phyloP scores from a whole-genome alignment of 1,284 basidiomycete genomes.

The Kwoniella shivajii region DNA sequence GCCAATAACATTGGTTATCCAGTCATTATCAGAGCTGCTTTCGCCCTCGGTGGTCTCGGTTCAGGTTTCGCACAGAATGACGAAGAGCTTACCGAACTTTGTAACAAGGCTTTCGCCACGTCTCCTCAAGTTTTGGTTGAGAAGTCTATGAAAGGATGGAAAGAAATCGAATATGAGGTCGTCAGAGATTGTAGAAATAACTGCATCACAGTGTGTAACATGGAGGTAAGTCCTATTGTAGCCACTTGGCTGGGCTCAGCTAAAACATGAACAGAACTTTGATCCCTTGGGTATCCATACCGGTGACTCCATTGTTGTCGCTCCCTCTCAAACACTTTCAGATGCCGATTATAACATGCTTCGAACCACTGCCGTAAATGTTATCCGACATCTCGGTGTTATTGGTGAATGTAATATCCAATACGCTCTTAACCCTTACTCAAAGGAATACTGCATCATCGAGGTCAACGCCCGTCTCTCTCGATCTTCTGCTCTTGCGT shows the following conservation, averaged over 20 bases:
- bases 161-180: constrained; percentile 99
- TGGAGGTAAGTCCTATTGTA: constrained; percentile 73
- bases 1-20: constrained; percentile 90
- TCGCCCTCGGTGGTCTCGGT: constrained; percentile 91
- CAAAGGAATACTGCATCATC: constrained; percentile 97
- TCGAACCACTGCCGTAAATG: constrained; percentile 95
- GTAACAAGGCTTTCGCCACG: constrained; percentile 92
- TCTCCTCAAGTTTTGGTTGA: constrained; percentile 96
- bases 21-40: constrained; percentile 95
- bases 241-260: background rate
- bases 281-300: constrained; percentile 98
- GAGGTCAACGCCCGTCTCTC: constrained; percentile 99
- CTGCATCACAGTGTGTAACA: constrained; percentile 99
- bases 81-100: constrained; percentile 80
- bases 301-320: constrained; percentile 98
- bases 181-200: constrained; percentile 92
- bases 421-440: constrained; percentile 93
- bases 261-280: constrained; percentile 71
- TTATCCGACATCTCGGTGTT: constrained; percentile 95
- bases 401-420: constrained; percentile 98
- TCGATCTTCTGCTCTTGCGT: constrained; percentile 94
- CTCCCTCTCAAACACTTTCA: constrained; percentile 96
- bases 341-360: constrained; percentile 99
- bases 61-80: constrained; percentile 93
- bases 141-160: constrained; percentile 99